Percentiles rank a stretch among this genome's conserved stretches.
Evolutionary conservation across 1,284 basidiomycete genomes (phyloP).

Genomic region (Puccinia polysora): DNA sequence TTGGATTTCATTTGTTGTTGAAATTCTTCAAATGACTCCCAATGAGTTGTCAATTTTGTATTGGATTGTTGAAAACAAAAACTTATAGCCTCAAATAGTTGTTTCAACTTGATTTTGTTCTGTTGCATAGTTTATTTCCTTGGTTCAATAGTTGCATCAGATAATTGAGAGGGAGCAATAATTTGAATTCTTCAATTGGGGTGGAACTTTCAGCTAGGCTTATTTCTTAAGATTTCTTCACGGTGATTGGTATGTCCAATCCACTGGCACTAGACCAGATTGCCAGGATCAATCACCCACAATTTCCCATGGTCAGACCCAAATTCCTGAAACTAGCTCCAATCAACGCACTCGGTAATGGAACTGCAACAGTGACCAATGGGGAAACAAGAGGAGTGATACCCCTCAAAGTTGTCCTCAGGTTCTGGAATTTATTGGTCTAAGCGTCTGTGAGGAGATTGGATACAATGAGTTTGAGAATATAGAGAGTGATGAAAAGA

Average conservation of each 20-base stretch:
- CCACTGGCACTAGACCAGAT: constrained; percentile 32
- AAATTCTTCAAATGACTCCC: constrained; percentile 17
- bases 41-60: not conserved
- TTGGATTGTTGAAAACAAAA: not conserved
- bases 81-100: constrained; percentile 1
- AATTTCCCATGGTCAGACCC: constrained; percentile 22
- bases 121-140: constrained; percentile 22
- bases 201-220: not conserved
- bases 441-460: no score
- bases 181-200: not conserved
- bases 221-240: not conserved
- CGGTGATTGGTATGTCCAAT: constrained; percentile 33
- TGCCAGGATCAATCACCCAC: constrained; percentile 18
- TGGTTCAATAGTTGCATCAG: not conserved
- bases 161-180: constrained; percentile 17
- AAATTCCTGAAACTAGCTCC: constrained; percentile 34
- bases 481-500: no score
- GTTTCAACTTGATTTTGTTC: constrained; percentile 1
- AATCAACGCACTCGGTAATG: not conserved
- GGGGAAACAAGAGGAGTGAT: no score
- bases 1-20: not conserved
- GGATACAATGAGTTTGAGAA: no score
- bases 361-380: constrained; percentile 2
- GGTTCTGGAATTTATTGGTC: no score
- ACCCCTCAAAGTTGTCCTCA: no score